These are phyloP conservation scores for Pseudomassariella vexata DNA, from an alignment of 2,329 filamentous ascomycete genomes.

Conservation along the genomic window DNA sequence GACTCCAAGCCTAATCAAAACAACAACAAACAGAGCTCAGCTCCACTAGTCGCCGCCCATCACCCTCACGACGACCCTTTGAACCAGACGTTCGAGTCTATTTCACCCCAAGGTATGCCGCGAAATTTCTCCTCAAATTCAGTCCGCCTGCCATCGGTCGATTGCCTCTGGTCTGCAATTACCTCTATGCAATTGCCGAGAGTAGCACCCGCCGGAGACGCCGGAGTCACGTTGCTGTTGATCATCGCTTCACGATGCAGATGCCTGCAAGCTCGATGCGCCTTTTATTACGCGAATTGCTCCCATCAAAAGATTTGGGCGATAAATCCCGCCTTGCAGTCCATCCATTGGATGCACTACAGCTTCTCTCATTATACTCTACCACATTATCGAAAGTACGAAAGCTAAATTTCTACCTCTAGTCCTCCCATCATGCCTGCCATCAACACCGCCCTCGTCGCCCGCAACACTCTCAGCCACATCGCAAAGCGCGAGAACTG, in stretches of 20 bases:
- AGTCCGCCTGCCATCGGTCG: too few relatives aligned
- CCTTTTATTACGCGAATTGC: conserved; percentile 6
- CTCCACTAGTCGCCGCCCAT: conserved; percentile 11
- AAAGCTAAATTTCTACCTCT: conserved; percentile 7
- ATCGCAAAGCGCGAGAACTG: conserved; percentile 26
- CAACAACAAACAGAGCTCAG: conserved; percentile 12
- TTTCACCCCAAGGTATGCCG: too few relatives aligned
- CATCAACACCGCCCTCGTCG: conserved; percentile 25
- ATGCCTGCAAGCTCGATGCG: too few relatives aligned
- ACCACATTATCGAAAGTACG: conserved; percentile 2
- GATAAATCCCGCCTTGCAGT: too few relatives aligned
- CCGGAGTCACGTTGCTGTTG: conserved; percentile 8
- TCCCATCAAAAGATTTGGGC: too few relatives aligned
- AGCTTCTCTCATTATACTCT: conserved; percentile 1
- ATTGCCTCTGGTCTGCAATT: too few relatives aligned
- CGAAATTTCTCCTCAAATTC: too few relatives aligned
- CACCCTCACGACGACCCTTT: too few relatives aligned
- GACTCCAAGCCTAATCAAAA: conserved; percentile 14
- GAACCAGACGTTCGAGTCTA: too few relatives aligned
- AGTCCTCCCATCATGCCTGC: conserved; percentile 24
- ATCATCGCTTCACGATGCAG: too few relatives aligned
- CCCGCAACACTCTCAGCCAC: conserved; percentile 23
- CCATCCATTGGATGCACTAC: conserved; percentile 8
- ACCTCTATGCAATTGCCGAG: too few relatives aligned
- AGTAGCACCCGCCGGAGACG: conserved; percentile 1